phyloP scores from a whole-genome alignment of 148 eudicot genomes.

The Rhododendron ferrugineum region DNA sequence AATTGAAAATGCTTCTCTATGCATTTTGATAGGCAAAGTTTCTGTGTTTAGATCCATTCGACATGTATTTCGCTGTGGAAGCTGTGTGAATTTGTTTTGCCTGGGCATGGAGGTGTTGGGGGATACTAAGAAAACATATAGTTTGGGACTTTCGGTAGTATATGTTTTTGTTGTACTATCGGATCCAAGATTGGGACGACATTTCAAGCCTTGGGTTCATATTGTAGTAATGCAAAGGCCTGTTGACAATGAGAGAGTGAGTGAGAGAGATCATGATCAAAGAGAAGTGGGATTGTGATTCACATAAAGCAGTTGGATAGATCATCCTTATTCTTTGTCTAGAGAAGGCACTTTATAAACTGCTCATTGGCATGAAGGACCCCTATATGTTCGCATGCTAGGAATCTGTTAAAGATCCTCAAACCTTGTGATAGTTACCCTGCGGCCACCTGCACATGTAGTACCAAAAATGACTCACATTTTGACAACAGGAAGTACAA shows the following conservation, averaged over 20 bases:
- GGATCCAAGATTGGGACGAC: neutral
- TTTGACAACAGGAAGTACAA: neutral
- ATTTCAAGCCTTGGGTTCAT: neutral
- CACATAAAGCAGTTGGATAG: neutral
- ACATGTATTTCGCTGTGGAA: neutral
- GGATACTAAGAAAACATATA: too few relatives aligned
- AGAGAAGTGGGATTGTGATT: neutral
- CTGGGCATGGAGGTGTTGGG: neutral
- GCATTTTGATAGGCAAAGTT: neutral
- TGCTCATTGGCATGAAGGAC: neutral
- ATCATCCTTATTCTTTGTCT: neutral
- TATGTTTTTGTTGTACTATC: neutral
- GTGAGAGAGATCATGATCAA: neutral
- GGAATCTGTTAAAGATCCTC: neutral
- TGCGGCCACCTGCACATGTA: neutral
- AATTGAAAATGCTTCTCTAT: neutral
- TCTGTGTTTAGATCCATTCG: neutral
- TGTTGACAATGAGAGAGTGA: neutral
- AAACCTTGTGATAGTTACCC: neutral
- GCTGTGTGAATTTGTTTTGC: neutral
- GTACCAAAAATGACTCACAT: neutral
- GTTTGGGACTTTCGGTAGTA: too few relatives aligned
- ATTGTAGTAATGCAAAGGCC: neutral
- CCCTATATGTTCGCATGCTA: neutral
- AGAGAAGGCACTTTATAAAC: neutral